Base-by-base conservation (phyloP, 2,329 filamentous ascomycete genomes). In the Penicillium olsonii region DNA sequence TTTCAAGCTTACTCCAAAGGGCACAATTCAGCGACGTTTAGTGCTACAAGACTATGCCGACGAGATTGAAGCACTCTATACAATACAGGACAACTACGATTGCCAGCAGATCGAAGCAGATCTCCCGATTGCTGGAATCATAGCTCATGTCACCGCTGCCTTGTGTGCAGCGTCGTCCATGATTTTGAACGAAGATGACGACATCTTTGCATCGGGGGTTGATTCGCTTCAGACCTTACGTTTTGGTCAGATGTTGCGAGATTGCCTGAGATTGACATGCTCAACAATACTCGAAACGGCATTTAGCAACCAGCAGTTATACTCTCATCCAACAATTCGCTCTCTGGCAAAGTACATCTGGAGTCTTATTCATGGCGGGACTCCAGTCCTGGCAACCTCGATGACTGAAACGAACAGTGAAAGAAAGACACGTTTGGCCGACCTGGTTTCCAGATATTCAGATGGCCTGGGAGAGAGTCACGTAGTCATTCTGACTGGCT, bases 1-100 rank as follows among this genome's bases (percentile, higher is more conserved):
- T 0, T 76, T 79, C 31, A 52, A 68, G 1, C 67, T 67, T 5
- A 74, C 78, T 0, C 68, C 72, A 3, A 79, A 81, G 57, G 72
- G 75, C 19, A 33, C 44, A 22, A 10, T 43, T 24, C 35, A 22
- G 35, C 35, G 35, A 12, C 19, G 18, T 5, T n/a, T 18, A 3
- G 18, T 22, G 5, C n/a, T 38, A 19, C 7, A n/a, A 20, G 35
- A 38, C 18, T 38, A 38, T n/a, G 18, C 35, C 6, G 35, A 24
- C 8, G 18, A 38, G 18, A 38, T 38, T 9, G 35, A 38, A 20
- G 18, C 35, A 22, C 35, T 38, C 6, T 38, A 38, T 38, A 18
- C 35, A 6, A 24, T 11, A 4, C 1, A 24, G 3, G 10, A 5
- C 14, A 11, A 38, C 15, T 3, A n/a, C 1, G 35, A 22, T 10